Percentiles rank a stretch among this genome's conserved stretches.
These are phyloP conservation scores for Hibiscus tridactylites DNA, from an alignment of 345 rosid genomes.

Conservation along the genomic window DNA sequence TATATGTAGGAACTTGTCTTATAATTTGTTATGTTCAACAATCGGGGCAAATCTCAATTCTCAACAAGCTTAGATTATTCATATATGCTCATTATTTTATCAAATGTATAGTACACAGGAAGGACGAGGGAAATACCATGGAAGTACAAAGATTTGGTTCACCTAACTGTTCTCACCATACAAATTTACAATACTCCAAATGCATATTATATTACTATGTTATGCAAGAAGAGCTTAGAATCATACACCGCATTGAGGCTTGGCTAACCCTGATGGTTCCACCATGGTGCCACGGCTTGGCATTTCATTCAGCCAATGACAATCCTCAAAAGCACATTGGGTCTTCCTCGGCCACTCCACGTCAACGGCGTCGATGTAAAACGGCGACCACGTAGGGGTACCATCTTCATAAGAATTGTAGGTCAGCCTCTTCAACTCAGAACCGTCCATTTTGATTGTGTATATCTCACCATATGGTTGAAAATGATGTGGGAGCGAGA, in stretches of 20 bases:
- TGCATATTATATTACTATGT: too few species aligned
- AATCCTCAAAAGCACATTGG: conserved; percentile 60
- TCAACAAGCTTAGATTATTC: too few species aligned
- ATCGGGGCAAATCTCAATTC: too few species aligned
- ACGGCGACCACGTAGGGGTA: conserved; percentile 66
- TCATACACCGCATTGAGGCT: background rate
- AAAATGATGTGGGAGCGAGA: conserved; percentile 68
- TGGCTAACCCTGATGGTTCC: background rate
- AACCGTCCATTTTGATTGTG: conserved; percentile 64
- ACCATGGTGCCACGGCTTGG: conserved; percentile 13
- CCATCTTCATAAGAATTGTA: conserved; percentile 85
- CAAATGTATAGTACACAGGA: too few species aligned
- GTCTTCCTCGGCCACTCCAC: conserved; percentile 31
- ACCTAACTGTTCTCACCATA: background rate
- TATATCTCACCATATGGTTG: conserved; percentile 88
- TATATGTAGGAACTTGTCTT: too few species aligned
- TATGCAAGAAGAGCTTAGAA: too few species aligned
- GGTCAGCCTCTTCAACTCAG: conserved; percentile 62
- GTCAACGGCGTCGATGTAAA: conserved; percentile 37
- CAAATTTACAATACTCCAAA: background rate
- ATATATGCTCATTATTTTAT: too few species aligned
- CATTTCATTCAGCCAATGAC: conserved; percentile 59
- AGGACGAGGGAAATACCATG: background rate
- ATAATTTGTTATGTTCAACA: too few species aligned
- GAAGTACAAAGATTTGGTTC: background rate